phyloP scores from a whole-genome alignment of 192 early-diverging fungal genomes.

The Funneliformis mosseae region DNA sequence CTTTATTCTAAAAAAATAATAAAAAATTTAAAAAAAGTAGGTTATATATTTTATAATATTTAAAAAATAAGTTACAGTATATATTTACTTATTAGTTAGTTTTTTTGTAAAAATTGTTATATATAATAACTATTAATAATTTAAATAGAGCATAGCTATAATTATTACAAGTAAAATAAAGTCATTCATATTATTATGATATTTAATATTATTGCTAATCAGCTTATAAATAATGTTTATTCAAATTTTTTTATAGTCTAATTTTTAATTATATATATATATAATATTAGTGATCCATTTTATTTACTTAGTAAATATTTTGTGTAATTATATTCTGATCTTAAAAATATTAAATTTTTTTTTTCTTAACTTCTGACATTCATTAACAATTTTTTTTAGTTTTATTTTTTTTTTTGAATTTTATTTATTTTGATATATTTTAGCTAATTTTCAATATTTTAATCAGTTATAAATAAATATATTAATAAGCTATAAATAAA shows the following conservation, averaged over 20 bases:
- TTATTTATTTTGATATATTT: no score
- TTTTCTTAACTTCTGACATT: slow-evolving; percentile 10
- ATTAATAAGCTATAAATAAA: no score
- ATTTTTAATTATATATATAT: not conserved
- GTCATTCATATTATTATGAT: not conserved
- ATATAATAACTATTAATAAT: not conserved
- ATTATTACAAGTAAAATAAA: slow-evolving; percentile 3
- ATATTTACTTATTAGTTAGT: not conserved
- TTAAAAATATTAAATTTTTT: slow-evolving; percentile 10
- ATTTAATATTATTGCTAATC: not conserved
- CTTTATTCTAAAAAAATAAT: not conserved
- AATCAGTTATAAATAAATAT: no score
- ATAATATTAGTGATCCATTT: not conserved
- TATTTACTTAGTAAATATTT: not conserved
- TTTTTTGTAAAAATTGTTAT: not conserved
- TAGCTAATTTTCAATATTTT: no score
- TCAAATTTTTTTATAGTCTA: not conserved
- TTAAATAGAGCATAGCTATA: slow-evolving; percentile 1
- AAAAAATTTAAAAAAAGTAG: no score
- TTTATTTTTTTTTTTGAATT: no score
- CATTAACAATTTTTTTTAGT: not conserved
- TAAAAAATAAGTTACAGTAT: no score
- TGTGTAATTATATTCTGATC: not conserved
- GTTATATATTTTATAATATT: no score
- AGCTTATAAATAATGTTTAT: not conserved